A percentile compares a stretch with the other conserved stretches of the same genome.
Conservation (phyloP, 306 rosid genomes). For the Cercis canadensis region DNA sequence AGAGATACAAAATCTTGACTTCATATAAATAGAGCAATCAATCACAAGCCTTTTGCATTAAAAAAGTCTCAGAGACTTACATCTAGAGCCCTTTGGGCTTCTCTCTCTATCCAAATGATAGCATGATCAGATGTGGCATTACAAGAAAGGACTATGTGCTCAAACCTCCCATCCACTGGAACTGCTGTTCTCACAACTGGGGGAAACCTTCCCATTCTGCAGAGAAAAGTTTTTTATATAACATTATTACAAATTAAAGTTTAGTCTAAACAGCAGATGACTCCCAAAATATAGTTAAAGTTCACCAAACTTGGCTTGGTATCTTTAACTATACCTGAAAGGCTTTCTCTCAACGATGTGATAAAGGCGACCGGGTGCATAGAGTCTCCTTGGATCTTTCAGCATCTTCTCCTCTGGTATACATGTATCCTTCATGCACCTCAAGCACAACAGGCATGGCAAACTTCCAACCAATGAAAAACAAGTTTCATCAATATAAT, state of each 20-base stretch:
- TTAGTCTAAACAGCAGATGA: not conserved
- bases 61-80: slow-evolving; percentile 56
- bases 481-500: slow-evolving; percentile 15
- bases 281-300: not conserved
- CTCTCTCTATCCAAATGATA: slow-evolving; percentile 91
- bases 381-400: slow-evolving; percentile 95
- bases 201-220: slow-evolving; percentile 84
- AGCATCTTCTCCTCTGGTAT: slow-evolving; percentile 81
- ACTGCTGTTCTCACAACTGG: slow-evolving; percentile 92
- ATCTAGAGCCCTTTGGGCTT: slow-evolving; percentile 77
- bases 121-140: slow-evolving; percentile 96
- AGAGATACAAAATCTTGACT: not conserved
- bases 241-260: slow-evolving; percentile 12
- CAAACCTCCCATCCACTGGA: slow-evolving; percentile 95
- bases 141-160: slow-evolving; percentile 91
- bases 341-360: slow-evolving; percentile 95
- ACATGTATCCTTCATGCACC: slow-evolving; percentile 91
- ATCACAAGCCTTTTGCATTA: slow-evolving; percentile 1
- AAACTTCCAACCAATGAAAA: slow-evolving; percentile 58
- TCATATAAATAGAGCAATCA: slow-evolving; percentile 9
- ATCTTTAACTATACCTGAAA: slow-evolving; percentile 60
- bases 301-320: slow-evolving; percentile 14
- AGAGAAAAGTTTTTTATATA: slow-evolving; percentile 22
- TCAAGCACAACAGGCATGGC: slow-evolving; percentile 83
- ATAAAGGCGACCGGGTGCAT: slow-evolving; percentile 94